These are phyloP conservation scores for Aphanoascus verrucosus DNA, from an alignment of 2,329 filamentous ascomycete genomes.

Conservation along the genomic window DNA sequence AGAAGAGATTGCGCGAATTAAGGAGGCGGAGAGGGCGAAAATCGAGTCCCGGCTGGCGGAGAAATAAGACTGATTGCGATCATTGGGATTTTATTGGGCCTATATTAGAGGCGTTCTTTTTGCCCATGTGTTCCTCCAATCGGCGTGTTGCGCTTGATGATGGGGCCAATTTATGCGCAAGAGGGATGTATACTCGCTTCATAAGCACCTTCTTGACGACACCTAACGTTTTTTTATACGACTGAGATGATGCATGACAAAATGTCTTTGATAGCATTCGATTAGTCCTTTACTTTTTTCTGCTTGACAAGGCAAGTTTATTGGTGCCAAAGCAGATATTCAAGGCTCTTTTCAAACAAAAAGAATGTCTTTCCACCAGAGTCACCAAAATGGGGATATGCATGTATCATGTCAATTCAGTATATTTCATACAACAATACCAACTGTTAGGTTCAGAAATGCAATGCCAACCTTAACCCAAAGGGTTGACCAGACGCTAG, in stretches of 20 bases:
- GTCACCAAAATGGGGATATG: background rate
- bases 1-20: conserved; percentile 61
- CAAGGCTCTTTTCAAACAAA: background rate
- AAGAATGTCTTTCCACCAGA: background rate
- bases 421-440: conserved; percentile 5
- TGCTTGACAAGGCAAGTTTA: background rate
- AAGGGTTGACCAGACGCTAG: background rate
- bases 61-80: background rate
- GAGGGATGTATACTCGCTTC: too few species aligned
- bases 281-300: background rate
- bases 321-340: background rate
- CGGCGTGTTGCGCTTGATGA: background rate
- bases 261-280: background rate
- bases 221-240: conserved; percentile 1
- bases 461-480: conserved; percentile 5
- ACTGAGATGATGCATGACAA: conserved; percentile 2
- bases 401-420: background rate
- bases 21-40: conserved; percentile 57
- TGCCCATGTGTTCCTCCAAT: conserved; percentile 14
- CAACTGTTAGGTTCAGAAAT: background rate
- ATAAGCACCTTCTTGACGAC: background rate
- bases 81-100: conserved; percentile 25
- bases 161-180: background rate
- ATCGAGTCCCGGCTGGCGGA: conserved; percentile 56
- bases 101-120: background rate